A percentile compares a stretch with the other conserved stretches of the same genome.
Evolutionary conservation across 257 asterid genomes (phyloP).

Genomic region (Primulina huaijiensis): DNA sequence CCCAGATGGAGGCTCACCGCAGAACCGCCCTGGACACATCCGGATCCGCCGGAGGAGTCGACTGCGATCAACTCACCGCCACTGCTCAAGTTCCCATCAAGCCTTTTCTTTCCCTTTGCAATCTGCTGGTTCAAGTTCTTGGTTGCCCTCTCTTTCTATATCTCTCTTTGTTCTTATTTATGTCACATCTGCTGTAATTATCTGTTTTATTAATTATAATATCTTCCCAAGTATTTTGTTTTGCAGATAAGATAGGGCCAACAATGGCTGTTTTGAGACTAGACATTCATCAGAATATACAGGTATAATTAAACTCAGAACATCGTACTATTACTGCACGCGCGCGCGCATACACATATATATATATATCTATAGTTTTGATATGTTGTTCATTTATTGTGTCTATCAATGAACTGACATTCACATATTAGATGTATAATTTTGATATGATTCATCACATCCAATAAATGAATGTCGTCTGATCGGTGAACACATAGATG

Average conservation of each 20-base stretch:
- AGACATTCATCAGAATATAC: slow-evolving; percentile 72
- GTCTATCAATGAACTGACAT: too few species aligned
- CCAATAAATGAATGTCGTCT: too few species aligned
- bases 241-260: slow-evolving; percentile 97
- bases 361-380: too few species aligned
- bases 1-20: slow-evolving; percentile 36
- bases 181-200: too few species aligned
- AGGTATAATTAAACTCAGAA: slow-evolving; percentile 35
- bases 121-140: slow-evolving; percentile 65
- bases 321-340: too few species aligned
- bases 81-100: slow-evolving; percentile 44
- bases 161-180: background rate
- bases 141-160: slow-evolving; percentile 33
- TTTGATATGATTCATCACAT: too few species aligned
- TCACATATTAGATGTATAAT: too few species aligned
- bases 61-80: background rate
- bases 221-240: background rate
- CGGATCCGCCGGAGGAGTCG: background rate
- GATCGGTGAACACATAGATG: too few species aligned
- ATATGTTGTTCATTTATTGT: too few species aligned
- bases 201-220: too few species aligned
- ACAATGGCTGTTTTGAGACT: slow-evolving; percentile 90
- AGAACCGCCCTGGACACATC: slow-evolving; percentile 22
- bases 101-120: slow-evolving; percentile 78
- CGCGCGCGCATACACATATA: too few species aligned